Conservation (phyloP, 768 basidiomycete genomes). For the Naganishia vaughanmartiniae region DNA sequence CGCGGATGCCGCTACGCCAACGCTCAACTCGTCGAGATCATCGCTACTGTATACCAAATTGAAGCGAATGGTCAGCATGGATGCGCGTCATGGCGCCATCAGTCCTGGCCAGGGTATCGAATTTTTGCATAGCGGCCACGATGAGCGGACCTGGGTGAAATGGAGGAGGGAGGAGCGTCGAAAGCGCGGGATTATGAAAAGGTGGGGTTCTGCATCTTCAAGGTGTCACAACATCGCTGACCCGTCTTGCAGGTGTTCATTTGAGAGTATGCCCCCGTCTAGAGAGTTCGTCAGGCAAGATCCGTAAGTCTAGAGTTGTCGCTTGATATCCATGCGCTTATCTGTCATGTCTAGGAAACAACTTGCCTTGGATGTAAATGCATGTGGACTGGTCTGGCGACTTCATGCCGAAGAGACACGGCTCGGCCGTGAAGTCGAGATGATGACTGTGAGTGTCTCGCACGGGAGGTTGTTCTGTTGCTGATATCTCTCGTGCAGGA, state of each 20-base stretch:
- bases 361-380: conserved; percentile 1
- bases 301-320: background rate
- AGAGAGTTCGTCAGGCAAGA: conserved; percentile 1
- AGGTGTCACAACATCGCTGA: too few species aligned
- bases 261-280: background rate
- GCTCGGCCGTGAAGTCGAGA: background rate
- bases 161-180: background rate
- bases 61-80: conserved; percentile 2
- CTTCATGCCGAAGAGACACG: conserved; percentile 1
- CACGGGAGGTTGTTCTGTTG: too few species aligned
- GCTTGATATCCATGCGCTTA: background rate
- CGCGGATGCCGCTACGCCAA: background rate
- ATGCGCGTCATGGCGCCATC: background rate
- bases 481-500: background rate
- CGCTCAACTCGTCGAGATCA: background rate
- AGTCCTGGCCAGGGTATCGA: conserved; percentile 8
- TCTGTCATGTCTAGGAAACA: conserved; percentile 1
- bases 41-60: background rate
- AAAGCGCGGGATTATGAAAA: background rate
- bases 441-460: conserved; percentile 12
- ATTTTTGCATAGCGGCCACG: conserved; percentile 9
- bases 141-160: background rate
- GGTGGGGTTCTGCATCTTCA: conserved; percentile 2
- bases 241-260: background rate
- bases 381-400: conserved; percentile 1